Base-by-base conservation (phyloP, 805 yeast genomes). In the Zygosaccharomyces kombuchaensis region DNA sequence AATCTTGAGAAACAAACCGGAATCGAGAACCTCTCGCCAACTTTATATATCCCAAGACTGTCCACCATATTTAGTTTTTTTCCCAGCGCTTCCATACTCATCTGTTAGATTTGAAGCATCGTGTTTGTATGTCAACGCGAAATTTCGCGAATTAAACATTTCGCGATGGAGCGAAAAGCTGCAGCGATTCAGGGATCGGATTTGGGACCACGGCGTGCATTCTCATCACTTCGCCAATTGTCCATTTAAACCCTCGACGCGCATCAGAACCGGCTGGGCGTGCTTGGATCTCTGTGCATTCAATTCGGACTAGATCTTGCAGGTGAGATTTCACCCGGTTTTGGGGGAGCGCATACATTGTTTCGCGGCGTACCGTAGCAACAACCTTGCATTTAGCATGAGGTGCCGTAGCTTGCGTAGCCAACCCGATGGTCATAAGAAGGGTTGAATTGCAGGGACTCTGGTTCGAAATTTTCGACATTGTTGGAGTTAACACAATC, bases 391-490 rank as follows among this genome's bases (percentile, higher is more conserved):
- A 19, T 19, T 17, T 12, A 38, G 22, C 23, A 32, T 9, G 22
- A n/a, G 34, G 32, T 12, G 13, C 41, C 41, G 22, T 38, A 38
- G 6, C 26, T 16, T 9, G 41, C 34, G 41, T 38, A 34, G 25
- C 34, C 8, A 27, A 21, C 13, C 6, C 34, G 25, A 27, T 13
- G 41, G 10, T n/a, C 32, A 29, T 29, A 29, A 29, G 32, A 10
- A 29, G 14, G 32, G 10, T 10, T 29, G n/a, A 29, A n/a, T 29
- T 29, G 16, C 32, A 43, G 36, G n/a, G 59, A 47, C 19, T 45
- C 52, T 6, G 58, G 52, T 45, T 63, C 68, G 36, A 63, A 63
- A 40, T 56, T 62, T 10, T 63, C 62, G 10, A 55, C 49, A 40
- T 58, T 62, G 31, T 51, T 51, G 10, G 51, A 19, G 19, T 45